Percentiles rank a stretch among this genome's conserved stretches.
Evolutionary conservation across 2,329 filamentous ascomycete species (phyloP).

Genomic region (Lasiodiplodia gonubiensis): DNA sequence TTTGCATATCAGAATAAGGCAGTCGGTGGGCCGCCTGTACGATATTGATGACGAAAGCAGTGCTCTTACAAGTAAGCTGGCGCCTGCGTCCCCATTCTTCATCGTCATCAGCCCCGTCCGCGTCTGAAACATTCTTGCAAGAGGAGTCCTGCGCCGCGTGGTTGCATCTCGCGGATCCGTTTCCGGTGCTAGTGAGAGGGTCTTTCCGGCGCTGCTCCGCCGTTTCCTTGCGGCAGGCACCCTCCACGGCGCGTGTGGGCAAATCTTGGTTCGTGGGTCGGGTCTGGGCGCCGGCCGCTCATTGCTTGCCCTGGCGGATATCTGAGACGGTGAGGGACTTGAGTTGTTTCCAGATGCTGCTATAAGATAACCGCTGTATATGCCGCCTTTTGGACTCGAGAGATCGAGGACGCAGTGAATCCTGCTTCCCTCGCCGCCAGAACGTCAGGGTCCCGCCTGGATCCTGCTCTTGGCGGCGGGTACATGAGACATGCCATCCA

Average conservation of each 20-base stretch:
- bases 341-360: not conserved
- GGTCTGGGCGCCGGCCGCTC: constrained; percentile 8
- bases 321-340: constrained; percentile 13
- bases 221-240: not conserved
- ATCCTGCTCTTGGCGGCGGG: not conserved
- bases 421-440: not conserved
- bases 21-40: not conserved
- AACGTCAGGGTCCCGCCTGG: not conserved
- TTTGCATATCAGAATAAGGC: constrained; percentile 7
- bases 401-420: constrained; percentile 4
- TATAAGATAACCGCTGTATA: constrained; percentile 13
- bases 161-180: not conserved
- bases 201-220: not conserved
- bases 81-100: not conserved
- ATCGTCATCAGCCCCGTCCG: not conserved
- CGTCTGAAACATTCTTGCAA: not conserved
- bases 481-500: constrained; percentile 4
- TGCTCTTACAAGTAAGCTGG: not conserved
- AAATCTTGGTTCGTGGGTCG: constrained; percentile 12
- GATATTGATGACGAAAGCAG: constrained; percentile 3
- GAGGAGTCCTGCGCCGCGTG: not conserved
- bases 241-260: constrained; percentile 2
- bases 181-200: not conserved
- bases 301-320: constrained; percentile 11
- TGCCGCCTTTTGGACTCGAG: not conserved